Evolutionary conservation across 176 grass and related monocot species (phyloP), one percentile per base, ranked within the genome.

Genomic region (Melocanna baccifera): DNA sequence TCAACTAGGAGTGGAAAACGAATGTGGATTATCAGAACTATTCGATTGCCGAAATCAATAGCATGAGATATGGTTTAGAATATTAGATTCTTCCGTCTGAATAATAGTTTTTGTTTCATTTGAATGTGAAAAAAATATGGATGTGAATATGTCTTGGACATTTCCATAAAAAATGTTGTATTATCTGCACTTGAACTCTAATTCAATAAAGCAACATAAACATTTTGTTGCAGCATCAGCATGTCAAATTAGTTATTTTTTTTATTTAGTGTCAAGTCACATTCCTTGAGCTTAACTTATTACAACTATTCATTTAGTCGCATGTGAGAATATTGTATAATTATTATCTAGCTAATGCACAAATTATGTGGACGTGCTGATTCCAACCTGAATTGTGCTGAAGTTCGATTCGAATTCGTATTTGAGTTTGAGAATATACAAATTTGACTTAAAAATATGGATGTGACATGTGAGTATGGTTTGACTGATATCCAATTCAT

Each of bases 161-260:
- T 67, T 39, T 3, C 37, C 50, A 68, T 46, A 50, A 16, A 75
- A 87, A 82, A 66, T 68, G 52, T 18, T 26, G 19, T 59, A 36
- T 36, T 36, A 36, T 45, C 64, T 37, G 22, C 4, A 68, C 57
- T 87, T 81, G 19, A 81, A 39, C 51, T 75, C 53, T 56, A 56
- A 73, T 86, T 75, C 43, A 20, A 45, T 23, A 76, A 82, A n/a
- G 26, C 64, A 87, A 69, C 52, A 83, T 83, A 15, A 36, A 28
- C 3, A 15, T 55, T 65, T 71, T 52, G 18, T 50, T 62, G 28
- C n/a, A n/a, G n/a, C n/a, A n/a, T n/a, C n/a, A n/a, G n/a, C n/a
- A n/a, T n/a, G n/a, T n/a, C n/a, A n/a, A n/a, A n/a, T n/a, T n/a
- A n/a, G n/a, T n/a, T n/a, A n/a, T n/a, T n/a, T n/a, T n/a, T n/a